Base-by-base conservation (phyloP, 1,284 basidiomycete genomes). In the Vanrija sp. region DNA sequence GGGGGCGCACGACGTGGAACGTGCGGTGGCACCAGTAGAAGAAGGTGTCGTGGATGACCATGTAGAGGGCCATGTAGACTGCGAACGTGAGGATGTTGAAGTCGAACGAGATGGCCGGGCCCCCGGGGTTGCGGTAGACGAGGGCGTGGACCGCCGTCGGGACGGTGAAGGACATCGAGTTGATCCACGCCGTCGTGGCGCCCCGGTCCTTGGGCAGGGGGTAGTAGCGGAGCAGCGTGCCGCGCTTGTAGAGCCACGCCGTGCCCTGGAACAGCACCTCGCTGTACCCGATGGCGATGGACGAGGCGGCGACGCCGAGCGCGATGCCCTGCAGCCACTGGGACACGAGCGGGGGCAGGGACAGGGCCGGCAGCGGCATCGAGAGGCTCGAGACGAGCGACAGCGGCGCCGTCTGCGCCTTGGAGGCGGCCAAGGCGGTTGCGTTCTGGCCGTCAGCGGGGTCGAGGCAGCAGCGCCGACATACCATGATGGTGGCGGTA, bases 11-110 rank as follows among this genome's bases (percentile, higher is more conserved):
- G 20, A 49, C 20, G 27, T 49, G 47, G 47, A 41, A 41, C 3
- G 25, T 42, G 39, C 47, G 39, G 41, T 49, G 47, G 47, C 12
- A n/a, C 41, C 41, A 41, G 47, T 42, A 49, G 41, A 49, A 49
- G 47, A 31, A 49, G 19, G 47, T 49, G 41, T 49, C 47, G 31
- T 49, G 47, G 19, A 49, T 42, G 27, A 43, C 41, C 47, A 49
- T 49, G 47, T 49, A 49, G 15, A 49, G 47, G 10, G 25, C 24
- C 47, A 31, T 27, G 47, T 49, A 49, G 6, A 7, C 12, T 5
- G 16, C 18, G 6, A 41, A 3, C 23, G 18, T 4, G 38, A 41
- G 1, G 38, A 37, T 9, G 47, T 31, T 41, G 38, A 48, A 27
- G 4, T 18, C 16, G 10, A 31, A 25, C 18, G 38, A 41, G 38